Evolutionary conservation across 2,329 filamentous ascomycete species (phyloP), one percentile per base, ranked within the genome.

Genomic region (Penicillium fuscoglaucum): DNA sequence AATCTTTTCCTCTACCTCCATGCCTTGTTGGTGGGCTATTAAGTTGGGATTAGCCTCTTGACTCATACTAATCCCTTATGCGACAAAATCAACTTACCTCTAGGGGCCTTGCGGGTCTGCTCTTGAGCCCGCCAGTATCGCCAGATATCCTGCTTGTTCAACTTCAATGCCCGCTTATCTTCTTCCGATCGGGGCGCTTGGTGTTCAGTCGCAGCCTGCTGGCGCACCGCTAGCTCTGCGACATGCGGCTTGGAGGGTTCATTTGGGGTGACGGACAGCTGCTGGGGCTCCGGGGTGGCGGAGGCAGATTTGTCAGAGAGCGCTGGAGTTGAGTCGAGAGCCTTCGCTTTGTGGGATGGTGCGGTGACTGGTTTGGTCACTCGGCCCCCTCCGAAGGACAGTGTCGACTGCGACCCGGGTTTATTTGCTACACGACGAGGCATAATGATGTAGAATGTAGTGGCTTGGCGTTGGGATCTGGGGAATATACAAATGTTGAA

Each of bases 51-150:
- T 17, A 48, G 40, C 54, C n/a, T 24, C 17, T 24, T 21, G 5
- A 10, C 39, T 19, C 41, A 51, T 39, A 4, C 6, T 15, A 7
- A 24, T 40, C 0, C 8, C 13, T 26, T 17, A 19, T 41, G 31
- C 43, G 13, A 37, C 5, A 50, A 28, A 12, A 31, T 39, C 28
- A 41, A 72, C 69, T 58, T 61, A 82, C 80, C 72, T 67, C 89
- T 80, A 43, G 84, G 84, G 19, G 90, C 85, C 59, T 82, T 82
- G 66, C 91, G 82, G 68, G 86, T 82, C 41, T 79, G 78, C 78
- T 96, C 91, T 64, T 93, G 85, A 12, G 75, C 75, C 64, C 80
- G 80, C 92, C 92, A 97, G 73, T 96, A 97, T 69, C 80, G 82
- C 66, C 84, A 84, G 62, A 98, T 87, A 67, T 91, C 86, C 48